Base-by-base conservation (phyloP, 148 eudicot genomes). In the Rheum nobile region DNA sequence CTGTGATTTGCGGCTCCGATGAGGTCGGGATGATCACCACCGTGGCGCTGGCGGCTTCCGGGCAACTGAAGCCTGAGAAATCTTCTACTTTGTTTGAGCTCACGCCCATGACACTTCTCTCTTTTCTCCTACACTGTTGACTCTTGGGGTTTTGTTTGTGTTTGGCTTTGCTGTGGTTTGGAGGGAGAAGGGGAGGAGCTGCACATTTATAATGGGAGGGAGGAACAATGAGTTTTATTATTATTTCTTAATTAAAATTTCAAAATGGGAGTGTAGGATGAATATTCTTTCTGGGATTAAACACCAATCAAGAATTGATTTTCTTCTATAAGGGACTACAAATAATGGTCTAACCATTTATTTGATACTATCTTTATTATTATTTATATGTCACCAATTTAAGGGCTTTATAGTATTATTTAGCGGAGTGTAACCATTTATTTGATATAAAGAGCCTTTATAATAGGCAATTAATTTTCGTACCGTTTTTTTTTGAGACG, bases 11-110 rank as follows among this genome's bases (percentile, higher is more conserved):
- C n/a, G 32, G 70, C 10, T 65, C 70, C 3, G 68, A 31, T 72
- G 42, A 21, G 0, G 85, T 13, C 24, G 72, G 43, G 26, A 72
- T 52, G 55, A 79, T 34, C 29, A 77, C 77, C 8, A 71, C 29
- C 10, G 78, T 54, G 24, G 78, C 67, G 67, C 35, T 69, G 74
- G 9, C 69, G 12, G 35, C 48, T 4, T 72, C 77, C 6, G 50
- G 10, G 69, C 26, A 4, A 29, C 78, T 31, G 68, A 79, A 75
- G 70, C 52, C 86, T 47, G 96, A 79, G 76, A 80, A 71, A 69
- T 89, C 86, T 74, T 93, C 98, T 13, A 89, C 91, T 69, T 89
- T 80, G 82, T 86, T 90, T 4, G 93, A 82, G 79, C 84, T 87
- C 70, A 85, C 68, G 39, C 85, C 86, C 94, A 88, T 84, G 70